These are phyloP conservation scores for Naumovozyma castellii DNA, from an alignment of 805 yeast species.

Conservation along the genomic window DNA sequence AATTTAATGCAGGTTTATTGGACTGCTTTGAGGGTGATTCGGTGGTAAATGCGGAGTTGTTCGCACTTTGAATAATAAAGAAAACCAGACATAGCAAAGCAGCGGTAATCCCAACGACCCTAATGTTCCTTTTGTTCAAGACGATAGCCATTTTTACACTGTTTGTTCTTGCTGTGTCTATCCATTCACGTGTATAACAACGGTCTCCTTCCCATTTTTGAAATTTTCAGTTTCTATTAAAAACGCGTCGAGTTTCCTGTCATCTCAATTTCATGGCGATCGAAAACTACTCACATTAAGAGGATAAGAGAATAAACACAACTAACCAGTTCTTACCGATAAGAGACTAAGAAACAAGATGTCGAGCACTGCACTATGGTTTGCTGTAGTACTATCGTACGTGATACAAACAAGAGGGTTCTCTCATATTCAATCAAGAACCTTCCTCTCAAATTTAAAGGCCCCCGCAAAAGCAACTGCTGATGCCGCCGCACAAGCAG, in stretches of 20 bases:
- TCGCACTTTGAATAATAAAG: conserved; percentile 22
- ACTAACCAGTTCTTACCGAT: too few species aligned
- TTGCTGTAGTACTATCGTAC: conserved; percentile 19
- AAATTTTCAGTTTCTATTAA: too few species aligned
- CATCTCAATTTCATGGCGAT: too few species aligned
- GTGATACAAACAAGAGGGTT: conserved; percentile 24
- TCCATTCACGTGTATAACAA: too few species aligned
- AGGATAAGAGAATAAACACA: too few species aligned
- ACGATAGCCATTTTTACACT: conserved; percentile 6
- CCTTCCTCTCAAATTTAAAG: not conserved
- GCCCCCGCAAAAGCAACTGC: conserved; percentile 1
- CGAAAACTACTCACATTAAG: too few species aligned
- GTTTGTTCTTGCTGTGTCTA: too few species aligned
- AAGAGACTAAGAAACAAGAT: too few species aligned
- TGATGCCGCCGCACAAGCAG: conserved; percentile 1
- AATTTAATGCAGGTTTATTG: not conserved
- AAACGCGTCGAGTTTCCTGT: too few species aligned
- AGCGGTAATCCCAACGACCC: conserved; percentile 21
- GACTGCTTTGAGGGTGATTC: not conserved
- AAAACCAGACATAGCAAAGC: conserved; percentile 19
- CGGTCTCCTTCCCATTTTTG: too few species aligned
- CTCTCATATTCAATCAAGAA: conserved; percentile 14
- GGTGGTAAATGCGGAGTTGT: conserved; percentile 5
- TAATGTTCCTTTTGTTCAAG: conserved; percentile 21
- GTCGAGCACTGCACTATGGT: conserved; percentile 15